Evolutionary conservation across 192 early-diverging fungal species (phyloP), one percentile per base, ranked within the genome.

Genomic region (Podila horticola): DNA sequence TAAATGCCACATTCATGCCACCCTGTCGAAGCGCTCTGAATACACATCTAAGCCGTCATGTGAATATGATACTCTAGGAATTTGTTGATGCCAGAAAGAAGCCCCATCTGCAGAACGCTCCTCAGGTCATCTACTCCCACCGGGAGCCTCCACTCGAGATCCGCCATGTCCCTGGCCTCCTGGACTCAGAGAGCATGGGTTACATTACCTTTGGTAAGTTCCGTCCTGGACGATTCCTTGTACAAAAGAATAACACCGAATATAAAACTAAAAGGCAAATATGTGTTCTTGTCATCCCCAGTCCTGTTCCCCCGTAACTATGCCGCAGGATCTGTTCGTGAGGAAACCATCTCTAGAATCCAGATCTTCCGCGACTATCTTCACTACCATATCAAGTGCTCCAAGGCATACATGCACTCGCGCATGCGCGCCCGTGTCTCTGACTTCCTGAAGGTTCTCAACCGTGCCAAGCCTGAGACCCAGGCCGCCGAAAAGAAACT

Each of bases 321-420:
- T 84, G 81, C 86, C 11, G 71, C 85, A 38, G 82, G 84, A 15
- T 91, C 91, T 58, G 90, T 92, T 26, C 92, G 93, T 69, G 94
- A 96, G 75, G 93, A 93, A 65, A 95, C 94, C 8, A 98, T 98
- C 57, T 98, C 97, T 38, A 91, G 94, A 72, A 97, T 98, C 75
- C 97, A 97, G 85, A 89, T 98, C 66, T 98, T 98, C 93, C 90
- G 97, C 50, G 97, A 99, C 86, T 99, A 98, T 84, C 87, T 99
- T 69, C 98, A 99, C 83, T 99, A 98, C 86, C 98, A 99, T 75
- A 98, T 99, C 87, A 99, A 99, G 87, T 97, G 96, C 64, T 95
- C 96, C 58, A 99, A 99, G 88, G 96, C 98, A 1, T 99, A 98
- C 77, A 96, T 99, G 96, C 96, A 98, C 85, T 96, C 96, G 20